Conservation (phyloP, 1,139 yeast genomes). For the Candida anutae region DNA sequence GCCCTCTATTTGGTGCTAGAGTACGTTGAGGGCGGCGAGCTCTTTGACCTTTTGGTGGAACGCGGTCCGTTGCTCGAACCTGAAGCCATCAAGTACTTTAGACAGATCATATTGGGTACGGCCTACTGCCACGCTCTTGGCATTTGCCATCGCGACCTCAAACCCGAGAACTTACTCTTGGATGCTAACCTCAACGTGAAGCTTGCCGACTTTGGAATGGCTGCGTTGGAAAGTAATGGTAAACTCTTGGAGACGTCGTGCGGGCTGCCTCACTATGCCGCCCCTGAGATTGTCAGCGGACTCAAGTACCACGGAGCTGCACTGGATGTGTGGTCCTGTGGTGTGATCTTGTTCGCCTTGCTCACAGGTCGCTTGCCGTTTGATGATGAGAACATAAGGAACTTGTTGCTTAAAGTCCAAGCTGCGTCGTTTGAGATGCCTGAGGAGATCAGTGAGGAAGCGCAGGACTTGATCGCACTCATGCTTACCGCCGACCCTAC, state of each 20-base stretch:
- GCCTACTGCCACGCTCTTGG: conserved; percentile 80
- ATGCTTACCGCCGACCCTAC: conserved; percentile 79
- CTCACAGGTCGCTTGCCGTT: conserved; percentile 76
- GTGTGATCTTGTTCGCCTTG: conserved; percentile 70
- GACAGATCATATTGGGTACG: conserved; percentile 69
- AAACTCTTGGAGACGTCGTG: conserved; percentile 70
- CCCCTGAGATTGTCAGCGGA: conserved; percentile 80
- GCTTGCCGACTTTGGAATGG: conserved; percentile 85
- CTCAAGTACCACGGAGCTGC: conserved; percentile 75
- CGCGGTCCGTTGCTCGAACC: conserved; percentile 73
- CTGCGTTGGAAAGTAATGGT: conserved; percentile 69
- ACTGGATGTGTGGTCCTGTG: conserved; percentile 84
- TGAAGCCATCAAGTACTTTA: conserved; percentile 68
- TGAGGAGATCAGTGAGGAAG: conserved; percentile 52
- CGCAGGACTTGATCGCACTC: conserved; percentile 58
- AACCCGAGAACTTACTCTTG: conserved; percentile 67
- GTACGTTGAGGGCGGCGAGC: conserved; percentile 79
- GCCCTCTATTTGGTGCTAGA: conserved; percentile 69
- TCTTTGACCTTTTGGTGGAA: conserved; percentile 68
- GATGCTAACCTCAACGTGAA: conserved; percentile 64
- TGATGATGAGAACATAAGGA: conserved; percentile 73
- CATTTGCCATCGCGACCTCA: conserved; percentile 74
- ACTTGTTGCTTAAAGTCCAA: conserved; percentile 63
- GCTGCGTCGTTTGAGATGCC: conserved; percentile 73
- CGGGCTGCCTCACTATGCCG: conserved; percentile 84